Evolutionary conservation across 306 rosid genomes (phyloP), one percentile per base, ranked within the genome.

Genomic region (Gillenia trifoliata): DNA sequence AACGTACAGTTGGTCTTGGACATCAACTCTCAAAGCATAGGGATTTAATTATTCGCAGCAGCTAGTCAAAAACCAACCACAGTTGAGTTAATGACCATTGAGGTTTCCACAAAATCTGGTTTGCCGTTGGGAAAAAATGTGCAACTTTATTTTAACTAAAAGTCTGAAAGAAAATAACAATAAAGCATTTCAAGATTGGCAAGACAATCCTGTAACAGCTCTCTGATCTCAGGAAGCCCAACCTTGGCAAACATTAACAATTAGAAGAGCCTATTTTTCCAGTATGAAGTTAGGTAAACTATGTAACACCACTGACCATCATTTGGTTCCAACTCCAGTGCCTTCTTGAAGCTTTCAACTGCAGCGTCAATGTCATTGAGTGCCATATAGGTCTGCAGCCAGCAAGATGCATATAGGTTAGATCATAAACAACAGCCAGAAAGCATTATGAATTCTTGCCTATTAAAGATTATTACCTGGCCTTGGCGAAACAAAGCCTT

Each of bases 401-500:
- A 72, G 67, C 52, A 65, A 33, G 61, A 52, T 33, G 68, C 67
- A 26, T 10, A 25, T 2, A 40, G 5, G 55, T 72, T 19, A 26
- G 57, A 26, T 59, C 40, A 26, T 20, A 38, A 38, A 57, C 67
- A 59, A 41, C 20, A 23, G 13, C 30, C 22, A 50, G 50, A 29
- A 34, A 72, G 62, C 34, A 75, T 38, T 62, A 9, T 49, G 36
- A 67, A 36, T 40, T 31, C 67, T 56, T 60, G 49, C 54, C 62
- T 69, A 75, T 50, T 64, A 43, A 74, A 76, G 16, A 74, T 75
- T 82, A 80, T 82, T 78, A 92, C 97, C 97, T 89, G 97, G 73
- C 97, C 97, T 86, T 92, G 95, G 70, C 97, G 96, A 70, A 92
- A 92, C 81, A 88, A 78, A 66, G 97, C 96, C 84, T 92, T 92